Base-by-base conservation (phyloP, 2,329 filamentous ascomycete genomes). In the Colletotrichum camelliae region DNA sequence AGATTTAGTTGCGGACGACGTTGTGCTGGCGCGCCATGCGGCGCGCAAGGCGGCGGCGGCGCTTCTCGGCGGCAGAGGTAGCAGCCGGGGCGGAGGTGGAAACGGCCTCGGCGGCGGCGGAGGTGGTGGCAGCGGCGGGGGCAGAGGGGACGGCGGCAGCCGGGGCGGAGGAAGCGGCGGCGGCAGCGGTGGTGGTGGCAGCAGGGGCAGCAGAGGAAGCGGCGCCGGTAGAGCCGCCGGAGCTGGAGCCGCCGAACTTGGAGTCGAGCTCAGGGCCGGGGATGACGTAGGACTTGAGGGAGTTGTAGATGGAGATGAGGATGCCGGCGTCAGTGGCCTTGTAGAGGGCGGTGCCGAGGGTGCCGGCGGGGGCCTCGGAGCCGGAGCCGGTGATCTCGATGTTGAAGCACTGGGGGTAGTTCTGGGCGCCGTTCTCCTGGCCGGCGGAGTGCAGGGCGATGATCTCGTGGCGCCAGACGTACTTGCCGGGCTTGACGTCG, bases 391-490 rank as follows among this genome's bases (percentile, higher is more conserved):
- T 85, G 65, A 90, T 84, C 79, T 87, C 82, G 57, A 89, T 80
- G 79, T 89, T 89, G 75, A 89, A 82, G 79, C 88, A 90, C 83
- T 89, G 87, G n/a, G 88, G 88, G 80, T 90, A 90, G 72, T 85
- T 83, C 81, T 90, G 88, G 3, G 88, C 88, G 70, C 85, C 86
- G 18, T 83, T 80, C 67, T 65, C 69, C 52, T 81, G 78, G 5
- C 83, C 85, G 16, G 85, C 89, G 35, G 85, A 84, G 85, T 91
- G 89, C 24, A 91, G 87, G 24, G 87, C 89, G 69, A 91, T 88
- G 80, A 90, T 89, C 83, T 91, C 89, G 81, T 90, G 88, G 71
- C 89, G 87, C 62, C 90, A 84, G 71, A 91, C 87, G 79, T 91
- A 91, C 78, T 89, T 86, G 65, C 90, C 90, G 3, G 89, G 80